Evolutionary conservation across 768 basidiomycete genomes (phyloP), one percentile per base, ranked within the genome.

Genomic region (Lactarius trivialis): DNA sequence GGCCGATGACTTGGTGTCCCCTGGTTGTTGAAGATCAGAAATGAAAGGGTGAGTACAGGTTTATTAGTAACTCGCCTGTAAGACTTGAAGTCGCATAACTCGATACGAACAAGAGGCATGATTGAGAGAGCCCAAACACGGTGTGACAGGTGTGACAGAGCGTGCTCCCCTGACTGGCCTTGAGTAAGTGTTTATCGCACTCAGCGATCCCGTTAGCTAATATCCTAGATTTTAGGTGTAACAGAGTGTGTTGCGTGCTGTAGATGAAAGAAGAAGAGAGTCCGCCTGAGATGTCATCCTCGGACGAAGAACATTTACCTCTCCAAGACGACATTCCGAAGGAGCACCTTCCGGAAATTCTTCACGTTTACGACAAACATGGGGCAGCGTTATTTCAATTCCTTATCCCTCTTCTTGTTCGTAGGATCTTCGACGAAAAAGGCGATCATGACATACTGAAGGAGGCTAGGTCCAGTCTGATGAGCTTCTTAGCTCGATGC

Each of bases 51-150:
- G 21, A 14, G 12, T 12, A n/a, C 11, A 2, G 11, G 7, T 70
- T 76, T 2, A 14, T 11, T n/a, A n/a, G 21, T 49, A 19, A 55
- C 52, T 32, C 55, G 84, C 82, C 91, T 81, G 72, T 98, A 99
- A 0, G 93, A 97, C 77, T 98, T 99, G 81, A 98, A 98, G 82
- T 98, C 90, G 76, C 84, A 92, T 43, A 98, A 76, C 76, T 97
- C 94, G 60, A 98, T 91, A 68, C 86, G 86, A 62, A 84, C 70
- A 61, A 93, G 83, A 62, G 91, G 91, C 91, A 93, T 93, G 17
- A 54, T 54, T 45, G 30, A 30, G 30, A 30, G 30, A 30, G 24
- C 43, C 12, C 21, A 14, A 24, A 48, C 45, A 21, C 45, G 45
- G 45, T 48, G 45, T 48, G 24, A 39, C 37, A 39, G 12, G 15